Base-by-base conservation (phyloP, 192 early-diverging fungal species). In the Pilobolus umbonatus region DNA sequence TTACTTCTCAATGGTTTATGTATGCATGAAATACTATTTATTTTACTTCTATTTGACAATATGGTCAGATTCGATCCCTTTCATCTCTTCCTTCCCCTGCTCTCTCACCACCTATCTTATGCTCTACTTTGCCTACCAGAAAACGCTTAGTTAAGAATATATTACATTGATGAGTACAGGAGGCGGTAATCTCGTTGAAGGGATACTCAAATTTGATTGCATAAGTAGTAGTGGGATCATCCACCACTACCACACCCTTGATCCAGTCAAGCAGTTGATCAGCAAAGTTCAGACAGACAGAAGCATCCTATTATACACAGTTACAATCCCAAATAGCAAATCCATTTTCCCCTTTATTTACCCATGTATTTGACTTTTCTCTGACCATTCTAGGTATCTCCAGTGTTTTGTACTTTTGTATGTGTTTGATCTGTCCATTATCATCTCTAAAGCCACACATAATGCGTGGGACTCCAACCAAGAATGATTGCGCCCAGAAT, bases 401-500 rank as follows among this genome's bases (percentile, higher is more conserved):
- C 48, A 82, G 60, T 8, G 94, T 96, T 47, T 85, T 81, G 54
- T 88, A 78, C 8, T 80, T 73, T 65, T 91, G 59, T 8, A 94
- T 35, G 0, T 49, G 46, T 21, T 67, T 40, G 1, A 91, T 55
- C 22, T 65, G 63, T 0, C 93, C 92, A 36, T 82, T 65, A 60
- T 93, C 80, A 55, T 91, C 85, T 43, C 94, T 80, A 57, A 85
- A 98, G 0, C 94, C 96, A 35, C 93, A 78, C 39, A 94, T 84
- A 21, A 98, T 77, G 2, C 60, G 73, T 5, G 88, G 90, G 15
- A 94, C 86, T 5, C 94, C 96, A 9, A 90, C 84, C 2, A 98
- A 73, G 72, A 90, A 96, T 19, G 90, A 95, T 69, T 98, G 96
- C 4, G 91, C 89, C 86, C 92, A 98, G 59, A 89, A 88, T 57